phyloP scores from a whole-genome alignment of 352 stramenopile species.

The Pythium monospermum region DNA sequence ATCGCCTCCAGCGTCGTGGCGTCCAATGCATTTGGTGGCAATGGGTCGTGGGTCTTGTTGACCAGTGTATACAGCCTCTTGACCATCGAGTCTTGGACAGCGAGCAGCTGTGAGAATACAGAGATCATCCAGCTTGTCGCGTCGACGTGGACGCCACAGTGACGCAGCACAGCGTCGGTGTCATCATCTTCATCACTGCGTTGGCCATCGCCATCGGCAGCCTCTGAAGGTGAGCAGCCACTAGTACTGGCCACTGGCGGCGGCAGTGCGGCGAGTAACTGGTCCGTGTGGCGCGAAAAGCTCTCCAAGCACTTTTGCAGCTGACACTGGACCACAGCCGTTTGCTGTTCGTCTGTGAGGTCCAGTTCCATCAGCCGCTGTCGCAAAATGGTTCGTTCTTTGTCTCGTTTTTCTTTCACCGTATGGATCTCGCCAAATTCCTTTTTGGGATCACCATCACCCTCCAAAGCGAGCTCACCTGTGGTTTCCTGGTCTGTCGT shows the following conservation, averaged over 20 bases:
- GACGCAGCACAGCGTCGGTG: conserved; percentile 1
- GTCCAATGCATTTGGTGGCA: too few relatives aligned
- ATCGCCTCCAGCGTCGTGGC: conserved; percentile 24
- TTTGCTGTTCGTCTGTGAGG: conserved; percentile 28
- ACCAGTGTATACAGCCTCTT: conserved; percentile 32
- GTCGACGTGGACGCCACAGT: conserved; percentile 18
- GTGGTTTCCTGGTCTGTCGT: neutral
- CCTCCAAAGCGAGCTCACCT: neutral
- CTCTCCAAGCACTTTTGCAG: conserved; percentile 18
- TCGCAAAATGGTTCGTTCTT: conserved; percentile 23
- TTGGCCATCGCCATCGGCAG: too few relatives aligned
- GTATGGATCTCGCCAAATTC: neutral
- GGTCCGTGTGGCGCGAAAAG: conserved; percentile 14
- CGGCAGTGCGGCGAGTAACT: neutral
- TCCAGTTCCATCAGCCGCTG: conserved; percentile 37
- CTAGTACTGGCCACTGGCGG: too few relatives aligned
- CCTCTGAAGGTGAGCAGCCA: too few relatives aligned
- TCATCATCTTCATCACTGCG: neutral
- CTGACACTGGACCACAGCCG: conserved; percentile 19
- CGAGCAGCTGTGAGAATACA: conserved; percentile 32
- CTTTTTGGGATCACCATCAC: neutral
- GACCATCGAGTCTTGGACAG: conserved; percentile 30
- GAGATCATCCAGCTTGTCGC: conserved; percentile 41
- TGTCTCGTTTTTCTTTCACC: neutral
- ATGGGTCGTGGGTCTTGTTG: conserved; percentile 20